Evolutionary conservation across 768 basidiomycete species (phyloP), one percentile per base, ranked within the genome.

Genomic region (Termitomyces bulborhizus): DNA sequence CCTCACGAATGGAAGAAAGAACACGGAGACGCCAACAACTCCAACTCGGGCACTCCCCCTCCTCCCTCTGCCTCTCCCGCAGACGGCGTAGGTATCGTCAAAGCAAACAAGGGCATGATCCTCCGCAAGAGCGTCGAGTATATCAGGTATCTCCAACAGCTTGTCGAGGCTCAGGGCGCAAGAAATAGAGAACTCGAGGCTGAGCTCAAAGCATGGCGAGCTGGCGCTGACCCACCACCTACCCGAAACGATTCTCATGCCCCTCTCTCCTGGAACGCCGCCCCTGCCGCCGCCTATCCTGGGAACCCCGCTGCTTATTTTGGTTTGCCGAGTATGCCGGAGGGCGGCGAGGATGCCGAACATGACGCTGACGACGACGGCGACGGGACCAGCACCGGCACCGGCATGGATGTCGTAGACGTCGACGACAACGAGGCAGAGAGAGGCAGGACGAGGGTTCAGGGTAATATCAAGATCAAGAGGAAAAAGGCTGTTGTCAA

Each of bases 81-180:
- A 9, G 31, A 32, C 31, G 31, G 8, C 31, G 8, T 76, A 32
- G 73, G 72, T 18, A 76, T 78, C 31, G 86, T 90, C 51, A 95
- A 95, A 66, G 93, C 93, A 27, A 95, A 96, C 73, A 96, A 96
- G 76, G 93, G 93, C 34, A 90, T 95, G 85, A 93, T 96, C 42
- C 70, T 96, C 44, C 69, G 90, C 61, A 96, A 90, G 79, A 86
- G 84, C 53, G 85, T 88, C 2, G 85, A 87, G 63, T 86, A 87
- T 63, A 86, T 87, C 31, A 80, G 90, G 54, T 93, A 91, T 68
- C 81, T 93, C 11, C 91, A 93, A 66, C 90, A 93, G 61, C 84
- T 93, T 51, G 90, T 93, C 9, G 82, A 79, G 3, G 86, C 84
- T 0, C 91, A 93, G 63, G 88, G 88, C 4, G 80, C 79, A 42